Evolutionary conservation across 352 stramenopile genomes (phyloP), one percentile per base, ranked within the genome.

Genomic region (Globisporangium camurandrum): DNA sequence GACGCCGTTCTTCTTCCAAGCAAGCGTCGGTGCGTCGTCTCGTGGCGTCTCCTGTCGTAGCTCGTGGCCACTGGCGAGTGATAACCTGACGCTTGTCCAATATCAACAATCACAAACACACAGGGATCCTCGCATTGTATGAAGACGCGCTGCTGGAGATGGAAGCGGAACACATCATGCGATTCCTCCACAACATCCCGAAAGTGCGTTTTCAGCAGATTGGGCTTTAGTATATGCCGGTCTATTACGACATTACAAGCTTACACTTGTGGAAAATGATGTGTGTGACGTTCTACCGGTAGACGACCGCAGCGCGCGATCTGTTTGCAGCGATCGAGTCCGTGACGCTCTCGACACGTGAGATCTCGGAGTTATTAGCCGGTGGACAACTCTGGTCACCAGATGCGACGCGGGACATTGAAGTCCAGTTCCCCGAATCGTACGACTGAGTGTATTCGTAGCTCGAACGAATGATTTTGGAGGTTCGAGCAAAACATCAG

Each of bases 1-100:
- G 33, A 86, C 83, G 39, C 67, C 80, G 17, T 93, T 92, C 59
- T 92, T 93, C 62, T 93, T 93, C 54, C 83, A 92, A 46, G 80
- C 80, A 7, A 89, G 78, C 60, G 83, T 93, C 61, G 83, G 82
- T 91, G 60, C 49, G 65, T 31, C 33, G 1, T 10, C 16, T 7
- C 16, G 12, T 33, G 24, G 22, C 0, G 12, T 10, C 11, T 45
- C 2, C 9, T 45, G 0, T 11, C 2, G 22, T 12, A 34, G 14
- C 39, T 19, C 11, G 0, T 33, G 23, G n/a, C n/a, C n/a, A n/a
- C n/a, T n/a, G n/a, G n/a, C n/a, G n/a, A n/a, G n/a, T n/a, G n/a
- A n/a, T n/a, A n/a, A n/a, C n/a, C n/a, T n/a, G n/a, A n/a, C n/a
- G n/a, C n/a, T n/a, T n/a, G n/a, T n/a, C n/a, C n/a, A n/a, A n/a